Evolutionary conservation across 2,329 filamentous ascomycete species (phyloP).

Genomic region (Pleoardoris graminearum): DNA sequence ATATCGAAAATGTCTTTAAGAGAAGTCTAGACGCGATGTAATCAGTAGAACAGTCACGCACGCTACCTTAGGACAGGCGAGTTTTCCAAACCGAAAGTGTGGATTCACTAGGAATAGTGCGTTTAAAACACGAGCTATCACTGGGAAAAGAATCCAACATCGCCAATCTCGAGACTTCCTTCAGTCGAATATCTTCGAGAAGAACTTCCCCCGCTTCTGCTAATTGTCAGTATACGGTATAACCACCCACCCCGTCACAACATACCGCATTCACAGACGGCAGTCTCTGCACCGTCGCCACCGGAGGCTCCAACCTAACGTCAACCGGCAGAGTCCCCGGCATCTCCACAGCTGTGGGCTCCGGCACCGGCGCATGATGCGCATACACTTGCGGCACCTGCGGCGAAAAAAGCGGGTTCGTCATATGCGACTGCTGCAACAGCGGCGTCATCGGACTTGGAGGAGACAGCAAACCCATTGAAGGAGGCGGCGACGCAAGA

Average conservation of each 20-base stretch:
- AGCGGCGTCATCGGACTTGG: conserved; percentile 10
- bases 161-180: neutral
- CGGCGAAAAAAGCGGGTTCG: conserved; percentile 23
- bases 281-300: conserved; percentile 46
- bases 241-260: neutral
- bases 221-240: neutral
- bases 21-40: no score
- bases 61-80: no score
- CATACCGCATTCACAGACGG: neutral
- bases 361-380: conserved; percentile 11
- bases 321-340: conserved; percentile 23
- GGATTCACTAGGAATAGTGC: no score
- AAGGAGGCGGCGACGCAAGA: conserved; percentile 6
- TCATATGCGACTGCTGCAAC: conserved; percentile 8
- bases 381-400: conserved; percentile 17
- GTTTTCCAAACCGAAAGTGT: no score
- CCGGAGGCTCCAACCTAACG: conserved; percentile 66
- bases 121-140: neutral
- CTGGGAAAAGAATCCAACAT: no score
- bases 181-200: conserved; percentile 6
- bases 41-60: no score
- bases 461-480: conserved; percentile 1
- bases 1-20: no score
- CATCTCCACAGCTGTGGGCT: conserved; percentile 21
- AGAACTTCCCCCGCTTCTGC: conserved; percentile 6